Evolutionary conservation across 169 alveolate genomes (phyloP), one percentile per base, ranked within the genome.

Genomic region (Cryptosporidium felis): DNA sequence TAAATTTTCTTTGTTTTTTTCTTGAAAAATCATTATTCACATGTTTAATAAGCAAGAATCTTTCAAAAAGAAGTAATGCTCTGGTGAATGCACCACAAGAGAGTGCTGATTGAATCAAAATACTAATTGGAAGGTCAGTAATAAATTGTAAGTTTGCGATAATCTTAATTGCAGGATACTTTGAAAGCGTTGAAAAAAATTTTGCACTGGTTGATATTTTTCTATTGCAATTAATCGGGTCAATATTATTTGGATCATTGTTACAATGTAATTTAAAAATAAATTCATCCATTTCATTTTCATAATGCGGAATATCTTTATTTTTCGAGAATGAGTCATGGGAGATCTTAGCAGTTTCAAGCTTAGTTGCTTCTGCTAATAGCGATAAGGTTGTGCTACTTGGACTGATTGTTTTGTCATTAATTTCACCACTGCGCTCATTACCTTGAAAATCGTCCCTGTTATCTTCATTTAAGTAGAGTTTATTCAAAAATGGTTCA

Each of bases 321-420:
- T 49, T 56, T 18, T 56, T 26, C 5, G 65, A 34, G 6, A 21
- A 16, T 10, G 26, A 38, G 1, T 74, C 8, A 8, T 14, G 14
- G 9, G 60, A 14, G 16, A n/a, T 10, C 28, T 53, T 74, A 12
- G 65, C 23, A 53, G 32, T 56, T 51, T 74, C n/a, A 32, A 74
- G 36, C 26, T 74, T 74, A 18, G 85, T 74, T 8, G 85, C 85
- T 56, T 74, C 85, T 34, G 85, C 85, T 34, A 74, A 47, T 23
- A 74, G 56, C 23, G 85, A 74, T 34, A 74, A 42, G 12, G 85
- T 74, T 16, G 42, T 41, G 46, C 44, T 74, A 40, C 85, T 74
- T 34, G 85, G 85, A 36, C 42, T 74, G n/a, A 26, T 21, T 40
- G 45, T 28, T 9, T 45, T 45, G 10, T 65, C 81, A 1, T 28